Evolutionary conservation across 305 asterid genomes (phyloP), one percentile per base, ranked within the genome.

Genomic region (Solanum chacoense): DNA sequence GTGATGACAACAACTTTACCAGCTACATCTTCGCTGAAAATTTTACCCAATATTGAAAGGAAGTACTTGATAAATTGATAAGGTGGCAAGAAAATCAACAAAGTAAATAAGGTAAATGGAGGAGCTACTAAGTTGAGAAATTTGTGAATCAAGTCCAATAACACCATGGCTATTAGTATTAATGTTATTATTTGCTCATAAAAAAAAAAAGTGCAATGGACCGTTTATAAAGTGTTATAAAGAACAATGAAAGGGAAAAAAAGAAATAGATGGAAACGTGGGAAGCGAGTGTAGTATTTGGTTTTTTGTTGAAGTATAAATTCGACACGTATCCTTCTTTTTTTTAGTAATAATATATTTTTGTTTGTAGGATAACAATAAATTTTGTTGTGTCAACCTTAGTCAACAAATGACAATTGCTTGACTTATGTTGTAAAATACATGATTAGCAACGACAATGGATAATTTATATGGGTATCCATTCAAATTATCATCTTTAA

Each of bases 1-100:
- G 98, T 96, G 87, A 97, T 95, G 89, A 96, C 6, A 75, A 96
- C 93, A 37, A 95, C 98, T 80, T 96, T 97, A 4, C 95, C 96
- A 91, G 95, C 89, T 76, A 97, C 88, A 42, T 96, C 94, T 37
- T 97, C 98, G 31, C 87, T 42, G 92, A 93, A 94, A 78, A 95
- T 14, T 85, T 94, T 65, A 22, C 92, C 91, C 63, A 95, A 36
- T n/a, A 91, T 8, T 9, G 98, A 95, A 85, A 92, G 92, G 85
- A 94, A 93, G 89, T 88, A 90, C 92, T 93, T 95, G 94, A 94
- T 91, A 72, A 91, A 3, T 14, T 91, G 96, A 87, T 93, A 93
- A 8, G 98, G 98, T 35, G 96, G 97, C 87, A 91, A 87, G 90
- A 96, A 89, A n/a, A 96, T 37, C 50, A 94, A 36, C 11, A 96